Evolutionary conservation across 495 filamentous ascomycete species (phyloP).

Genomic region (Aspergillus baeticus): DNA sequence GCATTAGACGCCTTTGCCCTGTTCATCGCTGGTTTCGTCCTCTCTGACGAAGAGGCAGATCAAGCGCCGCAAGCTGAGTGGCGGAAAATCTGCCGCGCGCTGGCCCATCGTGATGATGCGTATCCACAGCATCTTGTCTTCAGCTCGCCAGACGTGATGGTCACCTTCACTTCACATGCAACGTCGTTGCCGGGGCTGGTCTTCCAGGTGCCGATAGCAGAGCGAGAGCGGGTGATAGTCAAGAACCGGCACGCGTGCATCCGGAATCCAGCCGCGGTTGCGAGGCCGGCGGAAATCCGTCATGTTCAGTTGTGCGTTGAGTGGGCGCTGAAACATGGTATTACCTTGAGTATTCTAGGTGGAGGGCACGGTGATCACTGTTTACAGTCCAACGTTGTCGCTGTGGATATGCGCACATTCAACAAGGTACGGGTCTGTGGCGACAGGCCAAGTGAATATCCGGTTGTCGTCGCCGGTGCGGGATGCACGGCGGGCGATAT

Average conservation of each 20-base stretch:
- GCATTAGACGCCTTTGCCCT: slow-evolving; percentile 51
- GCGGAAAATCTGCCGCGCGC: slow-evolving; percentile 51
- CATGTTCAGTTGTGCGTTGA: slow-evolving; percentile 56
- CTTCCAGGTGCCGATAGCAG: slow-evolving; percentile 44
- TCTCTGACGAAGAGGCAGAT: slow-evolving; percentile 36
- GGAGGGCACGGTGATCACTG: slow-evolving; percentile 63
- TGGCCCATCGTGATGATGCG: slow-evolving; percentile 45
- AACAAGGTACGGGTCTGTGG: slow-evolving; percentile 47
- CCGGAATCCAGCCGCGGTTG: slow-evolving; percentile 42
- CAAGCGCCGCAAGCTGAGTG: slow-evolving; percentile 41
- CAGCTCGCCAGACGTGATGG: slow-evolving; percentile 52
- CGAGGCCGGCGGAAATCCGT: slow-evolving; percentile 47
- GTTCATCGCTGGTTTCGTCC: slow-evolving; percentile 51
- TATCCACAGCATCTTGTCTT: slow-evolving; percentile 47
- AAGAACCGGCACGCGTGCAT: slow-evolving; percentile 55
- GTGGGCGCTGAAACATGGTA: slow-evolving; percentile 55
- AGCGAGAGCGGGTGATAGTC: slow-evolving; percentile 32
- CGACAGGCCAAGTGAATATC: slow-evolving; percentile 17
- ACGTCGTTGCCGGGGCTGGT: slow-evolving; percentile 48
- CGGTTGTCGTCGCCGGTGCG: slow-evolving; percentile 49
- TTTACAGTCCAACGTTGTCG: slow-evolving; percentile 51
- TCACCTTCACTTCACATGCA: slow-evolving; percentile 49
- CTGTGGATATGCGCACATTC: slow-evolving; percentile 60
- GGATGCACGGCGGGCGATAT: slow-evolving; percentile 60
- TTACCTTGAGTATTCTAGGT: slow-evolving; percentile 53